These are phyloP conservation scores for Cupressus sempervirens DNA, from an alignment of 75 land plant species.

Conservation along the genomic window DNA sequence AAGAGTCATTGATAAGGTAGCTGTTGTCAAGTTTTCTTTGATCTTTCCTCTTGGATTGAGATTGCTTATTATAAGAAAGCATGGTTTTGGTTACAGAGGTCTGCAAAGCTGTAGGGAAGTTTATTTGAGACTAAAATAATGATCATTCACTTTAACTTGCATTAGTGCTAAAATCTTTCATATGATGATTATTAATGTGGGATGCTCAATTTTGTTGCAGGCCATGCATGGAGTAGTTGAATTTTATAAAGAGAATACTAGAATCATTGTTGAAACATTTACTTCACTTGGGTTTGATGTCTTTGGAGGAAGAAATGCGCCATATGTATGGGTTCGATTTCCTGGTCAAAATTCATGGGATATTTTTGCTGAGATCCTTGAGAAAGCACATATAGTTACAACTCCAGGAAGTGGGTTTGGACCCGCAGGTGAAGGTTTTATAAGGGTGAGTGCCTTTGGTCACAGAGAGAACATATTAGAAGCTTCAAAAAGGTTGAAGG, in stretches of 20 bases:
- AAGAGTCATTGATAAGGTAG: background rate
- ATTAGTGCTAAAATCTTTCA: background rate
- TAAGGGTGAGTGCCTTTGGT: conserved; percentile 49
- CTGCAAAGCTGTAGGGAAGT: background rate
- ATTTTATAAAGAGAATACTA: conserved; percentile 46
- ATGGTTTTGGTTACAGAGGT: background rate
- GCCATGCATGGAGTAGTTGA: conserved; percentile 42
- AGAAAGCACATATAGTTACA: conserved; percentile 43
- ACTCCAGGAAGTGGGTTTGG: conserved; percentile 57
- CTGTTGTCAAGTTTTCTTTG: background rate
- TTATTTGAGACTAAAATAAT: background rate
- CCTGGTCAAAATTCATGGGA: conserved; percentile 49
- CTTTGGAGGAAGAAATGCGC: conserved; percentile 45
- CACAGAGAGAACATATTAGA: conserved; percentile 44
- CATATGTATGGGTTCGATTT: conserved; percentile 52
- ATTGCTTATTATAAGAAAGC: too few species aligned
- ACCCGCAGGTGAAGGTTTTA: conserved; percentile 51
- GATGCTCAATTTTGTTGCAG: conserved; percentile 17
- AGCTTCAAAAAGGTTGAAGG: conserved; percentile 32
- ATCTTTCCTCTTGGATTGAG: background rate
- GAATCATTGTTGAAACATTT: conserved; percentile 37
- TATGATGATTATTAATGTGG: background rate
- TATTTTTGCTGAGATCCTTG: conserved; percentile 46
- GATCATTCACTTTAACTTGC: background rate
- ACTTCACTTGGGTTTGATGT: conserved; percentile 39